Percentiles rank a stretch among this genome's conserved stretches.
Evolutionary conservation across 495 filamentous ascomycete genomes (phyloP).

Genomic region (Penicillium angulare): DNA sequence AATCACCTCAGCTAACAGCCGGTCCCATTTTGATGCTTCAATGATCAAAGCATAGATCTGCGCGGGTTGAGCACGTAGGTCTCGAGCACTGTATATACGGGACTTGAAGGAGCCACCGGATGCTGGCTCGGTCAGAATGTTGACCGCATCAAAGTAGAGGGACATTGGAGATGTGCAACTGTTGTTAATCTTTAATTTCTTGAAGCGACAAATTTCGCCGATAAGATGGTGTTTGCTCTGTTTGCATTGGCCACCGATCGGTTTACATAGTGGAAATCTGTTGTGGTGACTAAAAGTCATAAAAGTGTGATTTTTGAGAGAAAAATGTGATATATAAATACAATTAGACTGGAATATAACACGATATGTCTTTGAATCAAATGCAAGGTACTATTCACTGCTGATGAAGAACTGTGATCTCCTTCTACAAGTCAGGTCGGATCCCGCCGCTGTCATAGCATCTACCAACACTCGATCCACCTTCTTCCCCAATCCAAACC

Average conservation of each 20-base stretch:
- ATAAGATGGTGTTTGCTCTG: conserved; percentile 6
- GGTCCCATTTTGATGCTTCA: conserved; percentile 88
- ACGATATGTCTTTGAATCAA: too few species aligned
- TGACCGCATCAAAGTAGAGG: conserved; percentile 88
- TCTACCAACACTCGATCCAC: too few species aligned
- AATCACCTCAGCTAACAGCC: conserved; percentile 80
- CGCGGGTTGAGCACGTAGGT: conserved; percentile 70
- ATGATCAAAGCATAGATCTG: conserved; percentile 82
- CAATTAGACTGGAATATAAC: too few species aligned
- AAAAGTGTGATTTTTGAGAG: too few species aligned
- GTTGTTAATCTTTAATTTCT: not conserved
- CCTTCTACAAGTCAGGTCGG: too few species aligned
- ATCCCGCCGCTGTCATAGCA: too few species aligned
- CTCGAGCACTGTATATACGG: conserved; percentile 64
- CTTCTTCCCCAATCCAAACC: too few species aligned
- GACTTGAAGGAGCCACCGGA: conserved; percentile 77
- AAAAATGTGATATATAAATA: too few species aligned
- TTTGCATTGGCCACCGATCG: not conserved
- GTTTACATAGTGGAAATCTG: not conserved
- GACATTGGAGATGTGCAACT: conserved; percentile 71
- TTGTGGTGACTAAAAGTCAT: too few species aligned
- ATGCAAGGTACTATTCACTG: too few species aligned
- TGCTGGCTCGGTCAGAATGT: conserved; percentile 63
- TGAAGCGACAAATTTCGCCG: conserved; percentile 11
- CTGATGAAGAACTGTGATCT: too few species aligned